phyloP scores from a whole-genome alignment of 495 filamentous ascomycete genomes.

The Daldinia decipiens region DNA sequence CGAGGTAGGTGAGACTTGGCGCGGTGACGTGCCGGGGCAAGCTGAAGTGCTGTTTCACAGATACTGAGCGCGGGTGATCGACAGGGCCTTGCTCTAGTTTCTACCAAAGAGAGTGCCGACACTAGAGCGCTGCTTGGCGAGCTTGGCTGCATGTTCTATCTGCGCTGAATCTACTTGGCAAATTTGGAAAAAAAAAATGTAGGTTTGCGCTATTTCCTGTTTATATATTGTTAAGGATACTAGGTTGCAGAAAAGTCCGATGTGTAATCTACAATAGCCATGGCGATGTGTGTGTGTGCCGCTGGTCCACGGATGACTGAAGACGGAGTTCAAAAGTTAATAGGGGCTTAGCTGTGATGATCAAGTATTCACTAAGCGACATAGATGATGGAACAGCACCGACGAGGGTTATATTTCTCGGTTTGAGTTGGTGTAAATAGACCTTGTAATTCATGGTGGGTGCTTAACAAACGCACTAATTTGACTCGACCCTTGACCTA shows the following conservation, averaged over 20 bases:
- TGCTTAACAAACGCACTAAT: constrained; percentile 2
- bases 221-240: constrained; percentile 1
- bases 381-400: not conserved
- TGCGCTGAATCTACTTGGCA: constrained; percentile 30
- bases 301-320: not conserved
- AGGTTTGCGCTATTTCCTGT: not conserved
- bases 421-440: constrained; percentile 2
- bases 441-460: not conserved
- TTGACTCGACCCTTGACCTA: not conserved
- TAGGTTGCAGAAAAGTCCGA: constrained; percentile 34
- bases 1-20: constrained; percentile 23
- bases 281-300: not conserved
- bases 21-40: constrained; percentile 23
- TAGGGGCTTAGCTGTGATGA: not conserved
- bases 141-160: constrained; percentile 38
- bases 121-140: constrained; percentile 30
- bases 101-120: constrained; percentile 30
- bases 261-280: not conserved
- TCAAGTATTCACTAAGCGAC: not conserved
- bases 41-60: constrained; percentile 30
- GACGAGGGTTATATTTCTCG: not conserved
- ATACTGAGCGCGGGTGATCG: constrained; percentile 38
- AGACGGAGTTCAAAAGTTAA: constrained; percentile 5
- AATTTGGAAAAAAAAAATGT: constrained; percentile 13
- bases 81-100: constrained; percentile 35